phyloP scores from a whole-genome alignment of 2,329 filamentous ascomycete genomes.

The Teratosphaeria viscida region DNA sequence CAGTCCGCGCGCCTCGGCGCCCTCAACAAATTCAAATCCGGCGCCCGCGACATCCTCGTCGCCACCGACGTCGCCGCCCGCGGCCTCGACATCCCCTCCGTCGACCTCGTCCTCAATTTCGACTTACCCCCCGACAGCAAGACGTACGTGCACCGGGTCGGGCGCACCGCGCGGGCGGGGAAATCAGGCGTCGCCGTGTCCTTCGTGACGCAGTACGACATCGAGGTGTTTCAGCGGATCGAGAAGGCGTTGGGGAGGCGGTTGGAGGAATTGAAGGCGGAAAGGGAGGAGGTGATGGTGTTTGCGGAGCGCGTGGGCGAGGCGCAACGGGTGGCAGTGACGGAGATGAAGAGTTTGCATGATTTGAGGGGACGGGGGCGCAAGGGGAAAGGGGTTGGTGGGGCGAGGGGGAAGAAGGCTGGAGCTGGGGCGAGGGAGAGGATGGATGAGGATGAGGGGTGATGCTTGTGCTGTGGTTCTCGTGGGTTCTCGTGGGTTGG shows the following conservation, averaged over 20 bases:
- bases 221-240: slow-evolving; percentile 70
- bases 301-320: slow-evolving; percentile 69
- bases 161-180: slow-evolving; percentile 76
- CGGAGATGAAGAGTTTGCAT: slow-evolving; percentile 69
- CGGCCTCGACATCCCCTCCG: slow-evolving; percentile 85
- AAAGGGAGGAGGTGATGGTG: slow-evolving; percentile 77
- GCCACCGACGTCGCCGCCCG: slow-evolving; percentile 90
- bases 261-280: slow-evolving; percentile 55
- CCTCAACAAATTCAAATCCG: slow-evolving; percentile 77
- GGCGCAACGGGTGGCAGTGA: slow-evolving; percentile 68
- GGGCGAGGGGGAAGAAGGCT: slow-evolving; percentile 41
- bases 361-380: slow-evolving; percentile 51
- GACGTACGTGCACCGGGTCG: slow-evolving; percentile 84
- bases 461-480: background rate
- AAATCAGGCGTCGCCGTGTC: slow-evolving; percentile 73
- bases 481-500: background rate
- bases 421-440: slow-evolving; percentile 46
- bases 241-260: slow-evolving; percentile 74
- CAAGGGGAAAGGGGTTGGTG: slow-evolving; percentile 39
- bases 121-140: slow-evolving; percentile 78
- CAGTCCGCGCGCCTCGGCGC: slow-evolving; percentile 81
- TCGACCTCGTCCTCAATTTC: slow-evolving; percentile 78
- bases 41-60: slow-evolving; percentile 74
- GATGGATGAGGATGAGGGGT: slow-evolving; percentile 67
- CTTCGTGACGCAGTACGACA: slow-evolving; percentile 78